Evolutionary conservation across 345 rosid species (phyloP).

Genomic region (Acer campestre): DNA sequence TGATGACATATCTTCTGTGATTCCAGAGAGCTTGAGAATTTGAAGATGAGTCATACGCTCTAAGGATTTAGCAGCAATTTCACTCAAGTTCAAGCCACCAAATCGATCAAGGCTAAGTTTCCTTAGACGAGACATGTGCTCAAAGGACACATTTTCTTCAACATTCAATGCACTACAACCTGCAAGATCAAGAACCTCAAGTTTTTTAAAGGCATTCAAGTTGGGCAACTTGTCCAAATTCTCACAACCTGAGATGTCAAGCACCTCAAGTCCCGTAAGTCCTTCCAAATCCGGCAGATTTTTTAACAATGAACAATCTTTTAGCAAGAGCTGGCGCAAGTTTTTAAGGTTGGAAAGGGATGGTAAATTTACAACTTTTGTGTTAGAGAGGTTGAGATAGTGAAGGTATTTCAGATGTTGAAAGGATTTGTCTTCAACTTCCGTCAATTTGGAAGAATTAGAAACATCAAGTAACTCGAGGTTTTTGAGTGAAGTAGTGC

Average conservation of each 20-base stretch:
- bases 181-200: no score
- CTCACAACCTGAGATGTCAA: constrained; percentile 25
- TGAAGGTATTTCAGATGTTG: constrained; percentile 26
- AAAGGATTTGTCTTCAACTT: constrained; percentile 29
- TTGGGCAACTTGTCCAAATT: constrained; percentile 17
- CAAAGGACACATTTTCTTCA: constrained; percentile 13
- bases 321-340: constrained; percentile 29
- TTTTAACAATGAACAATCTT: constrained; percentile 22
- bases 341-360: constrained; percentile 20
- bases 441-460: constrained; percentile 1
- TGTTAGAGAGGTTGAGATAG: constrained; percentile 42
- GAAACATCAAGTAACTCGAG: constrained; percentile 61
- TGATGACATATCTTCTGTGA: constrained; percentile 1
- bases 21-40: background rate
- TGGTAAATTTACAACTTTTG: constrained; percentile 26
- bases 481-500: constrained; percentile 19
- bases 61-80: constrained; percentile 16
- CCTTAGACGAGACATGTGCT: constrained; percentile 25
- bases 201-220: background rate
- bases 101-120: constrained; percentile 32
- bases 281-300: constrained; percentile 19
- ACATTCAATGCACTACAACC: no score
- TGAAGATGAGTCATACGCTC: constrained; percentile 14
- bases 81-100: constrained; percentile 18
- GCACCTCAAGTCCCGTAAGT: constrained; percentile 23